Percentiles rank a stretch among this genome's conserved stretches.
Conservation (phyloP, 2,329 filamentous ascomycete genomes). For the Amylocarpus encephaloides region DNA sequence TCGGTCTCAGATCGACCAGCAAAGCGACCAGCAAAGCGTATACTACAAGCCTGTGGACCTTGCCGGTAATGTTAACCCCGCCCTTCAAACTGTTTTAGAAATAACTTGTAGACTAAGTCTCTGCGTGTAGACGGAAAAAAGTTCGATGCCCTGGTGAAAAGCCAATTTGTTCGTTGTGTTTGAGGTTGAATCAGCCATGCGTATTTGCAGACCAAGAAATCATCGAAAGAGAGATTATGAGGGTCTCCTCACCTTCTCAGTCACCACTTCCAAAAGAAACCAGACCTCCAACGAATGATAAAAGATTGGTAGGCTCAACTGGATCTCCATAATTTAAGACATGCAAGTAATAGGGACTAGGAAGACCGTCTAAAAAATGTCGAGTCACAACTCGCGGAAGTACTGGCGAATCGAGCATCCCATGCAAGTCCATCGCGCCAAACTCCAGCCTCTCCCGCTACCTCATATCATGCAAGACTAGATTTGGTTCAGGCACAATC, state of each 20-base stretch:
- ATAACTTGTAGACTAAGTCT: not conserved
- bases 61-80: conserved; percentile 28
- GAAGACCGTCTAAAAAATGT: conserved; percentile 26
- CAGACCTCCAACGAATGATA: conserved; percentile 1
- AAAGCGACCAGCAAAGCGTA: conserved; percentile 29
- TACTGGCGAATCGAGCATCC: conserved; percentile 22
- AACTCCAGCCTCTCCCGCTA: conserved; percentile 11
- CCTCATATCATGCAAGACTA: not conserved
- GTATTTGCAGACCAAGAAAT: conserved; percentile 34
- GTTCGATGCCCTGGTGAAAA: conserved; percentile 45
- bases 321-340: not conserved
- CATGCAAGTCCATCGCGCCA: conserved; percentile 10
- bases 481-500: conserved; percentile 1
- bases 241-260: conserved; percentile 9
- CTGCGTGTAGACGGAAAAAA: conserved; percentile 41
- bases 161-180: conserved; percentile 43
- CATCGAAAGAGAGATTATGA: conserved; percentile 8
- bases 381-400: conserved; percentile 27
- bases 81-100: not conserved
- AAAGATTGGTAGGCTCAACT: conserved; percentile 9
- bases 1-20: conserved; percentile 22
- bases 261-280: conserved; percentile 1
- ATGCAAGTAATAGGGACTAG: conserved; percentile 8
- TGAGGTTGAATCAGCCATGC: conserved; percentile 42
- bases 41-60: conserved; percentile 33